Base-by-base conservation (phyloP, 495 filamentous ascomycete genomes). In the Penicillium simplicissimum region DNA sequence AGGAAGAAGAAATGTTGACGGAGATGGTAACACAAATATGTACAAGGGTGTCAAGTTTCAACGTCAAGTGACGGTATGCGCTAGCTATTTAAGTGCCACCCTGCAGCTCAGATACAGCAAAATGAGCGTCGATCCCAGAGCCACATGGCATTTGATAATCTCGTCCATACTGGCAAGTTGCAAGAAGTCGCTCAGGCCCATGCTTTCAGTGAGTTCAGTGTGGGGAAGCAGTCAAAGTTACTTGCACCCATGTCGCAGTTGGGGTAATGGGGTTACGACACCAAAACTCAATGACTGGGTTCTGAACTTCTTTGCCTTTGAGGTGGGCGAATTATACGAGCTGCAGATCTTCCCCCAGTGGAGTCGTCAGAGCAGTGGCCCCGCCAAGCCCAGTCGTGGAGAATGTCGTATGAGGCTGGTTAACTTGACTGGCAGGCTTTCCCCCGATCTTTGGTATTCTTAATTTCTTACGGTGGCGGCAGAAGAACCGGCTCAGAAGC, bases 381-480 rank as follows among this genome's bases (percentile, higher is more conserved):
- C 43, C 42, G 43, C 52, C 55, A 57, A 63, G 63, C 19, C 33
- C 13, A 35, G 37, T 31, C 54, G 45, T n/a, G 23, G 17, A 14
- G n/a, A n/a, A 60, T 67, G 64, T 55, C 61, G 60, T 67, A 64
- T 64, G 65, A 59, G 57, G 57, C 57, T 59, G 47, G 55, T 34
- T 34, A n/a, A 13, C 17, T 28, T 14, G 42, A 47, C 43, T 14
- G 43, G 19, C 2, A 8, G 25, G 25, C 11, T 2, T 2, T 15
- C 14, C n/a, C 49, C 49, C 49, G 14, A 47, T 25, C 43, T 47
- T 52, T 52, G 8, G 17, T 57, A 45, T 60, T 31, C 33, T n/a
- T n/a, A n/a, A n/a, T n/a, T n/a, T n/a, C n/a, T 37, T 45, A 11
- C 33, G 52, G 58, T 53, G 42, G 57, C 23, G 23, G 55, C 53